Evolutionary conservation across 2,329 filamentous ascomycete genomes (phyloP), one percentile per base, ranked within the genome.

Genomic region (Albifimbria verrucaria): DNA sequence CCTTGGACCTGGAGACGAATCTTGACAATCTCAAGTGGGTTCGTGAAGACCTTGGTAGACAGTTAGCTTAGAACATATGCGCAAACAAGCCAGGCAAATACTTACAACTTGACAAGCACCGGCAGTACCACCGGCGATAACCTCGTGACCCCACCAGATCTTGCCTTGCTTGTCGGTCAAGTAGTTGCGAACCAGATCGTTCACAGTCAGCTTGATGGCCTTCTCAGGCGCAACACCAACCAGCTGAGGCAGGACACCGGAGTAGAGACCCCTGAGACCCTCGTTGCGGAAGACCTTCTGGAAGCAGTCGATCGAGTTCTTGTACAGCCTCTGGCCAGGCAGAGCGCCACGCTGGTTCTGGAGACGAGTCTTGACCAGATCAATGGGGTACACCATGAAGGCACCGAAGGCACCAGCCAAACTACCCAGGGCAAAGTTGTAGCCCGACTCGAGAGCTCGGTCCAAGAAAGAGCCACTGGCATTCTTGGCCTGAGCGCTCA

Each of bases 361-460:
- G 86, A 99, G 89, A 56, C 94, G 87, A 1, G 94, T 99, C 83
- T 99, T 99, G 71, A 99, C 94, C 56, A 99, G 77, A 76, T 99
- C 94, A 67, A 99, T 97, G 22, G 94, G 94, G 71, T 99, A 99
- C 51, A 99, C 94, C 91, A 99, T 97, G 71, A 99, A 97, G 12
- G 94, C 94, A 69, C 94, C 94, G 68, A 99, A 99, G 10, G 94
- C 94, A 73, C 94, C 94, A 7, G 94, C 94, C 61, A 96, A 62
- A 68, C 89, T 92, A 55, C 94, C 94, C 7, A 99, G 83, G 3
- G 77, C 85, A 68, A 99, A 99, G 78, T 96, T 92, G 72, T 97
- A 95, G 2, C 79, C 83, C 1, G 92, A 96, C 67, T 92, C 63
- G 41, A 66, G 52, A 26, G 91, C 68, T 52, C 82, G 76, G 57